A percentile compares a stretch with the other conserved stretches of the same genome.
phyloP scores from a whole-genome alignment of 2,329 filamentous ascomycete genomes.

The Furcasterigmium furcatum region DNA sequence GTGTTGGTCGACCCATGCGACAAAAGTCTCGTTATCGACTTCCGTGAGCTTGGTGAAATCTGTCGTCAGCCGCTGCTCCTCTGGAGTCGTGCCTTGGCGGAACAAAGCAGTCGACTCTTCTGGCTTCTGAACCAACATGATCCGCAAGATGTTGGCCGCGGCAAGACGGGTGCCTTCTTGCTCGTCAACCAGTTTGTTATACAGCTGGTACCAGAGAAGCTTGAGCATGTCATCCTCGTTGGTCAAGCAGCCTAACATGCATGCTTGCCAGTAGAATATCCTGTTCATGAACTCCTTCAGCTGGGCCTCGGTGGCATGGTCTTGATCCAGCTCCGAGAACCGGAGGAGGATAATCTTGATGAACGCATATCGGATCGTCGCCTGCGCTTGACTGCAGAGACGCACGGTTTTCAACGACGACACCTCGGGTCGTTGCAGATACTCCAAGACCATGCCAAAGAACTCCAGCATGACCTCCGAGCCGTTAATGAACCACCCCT shows the following conservation, averaged over 20 bases:
- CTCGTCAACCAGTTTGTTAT: conserved; percentile 77
- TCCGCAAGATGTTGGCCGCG: conserved; percentile 84
- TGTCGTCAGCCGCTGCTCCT: conserved; percentile 68
- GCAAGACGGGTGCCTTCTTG: conserved; percentile 66
- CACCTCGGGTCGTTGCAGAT: conserved; percentile 82
- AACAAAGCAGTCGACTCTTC: conserved; percentile 74
- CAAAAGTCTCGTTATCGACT: conserved; percentile 83
- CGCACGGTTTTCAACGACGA: conserved; percentile 80
- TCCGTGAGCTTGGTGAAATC: conserved; percentile 84
- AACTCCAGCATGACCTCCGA: conserved; percentile 83
- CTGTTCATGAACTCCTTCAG: conserved; percentile 74
- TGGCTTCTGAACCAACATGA: conserved; percentile 90
- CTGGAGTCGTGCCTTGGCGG: conserved; percentile 63
- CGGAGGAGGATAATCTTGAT: conserved; percentile 75
- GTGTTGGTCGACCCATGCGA: conserved; percentile 84
- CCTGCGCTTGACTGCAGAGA: conserved; percentile 82
- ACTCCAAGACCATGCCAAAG: conserved; percentile 79
- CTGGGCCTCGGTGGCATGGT: conserved; percentile 55
- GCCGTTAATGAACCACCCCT: conserved; percentile 94
- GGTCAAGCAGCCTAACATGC: conserved; percentile 76
- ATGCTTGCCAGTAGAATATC: conserved; percentile 93
- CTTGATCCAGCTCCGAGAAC: conserved; percentile 78
- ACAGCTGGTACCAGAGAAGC: conserved; percentile 89
- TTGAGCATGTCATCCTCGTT: conserved; percentile 79
- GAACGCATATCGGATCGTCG: conserved; percentile 72